Percentiles rank a stretch among this genome's conserved stretches.
These are phyloP conservation scores for Cordyceps cicadae DNA, from an alignment of 2,329 filamentous ascomycete genomes.

Conservation along the genomic window DNA sequence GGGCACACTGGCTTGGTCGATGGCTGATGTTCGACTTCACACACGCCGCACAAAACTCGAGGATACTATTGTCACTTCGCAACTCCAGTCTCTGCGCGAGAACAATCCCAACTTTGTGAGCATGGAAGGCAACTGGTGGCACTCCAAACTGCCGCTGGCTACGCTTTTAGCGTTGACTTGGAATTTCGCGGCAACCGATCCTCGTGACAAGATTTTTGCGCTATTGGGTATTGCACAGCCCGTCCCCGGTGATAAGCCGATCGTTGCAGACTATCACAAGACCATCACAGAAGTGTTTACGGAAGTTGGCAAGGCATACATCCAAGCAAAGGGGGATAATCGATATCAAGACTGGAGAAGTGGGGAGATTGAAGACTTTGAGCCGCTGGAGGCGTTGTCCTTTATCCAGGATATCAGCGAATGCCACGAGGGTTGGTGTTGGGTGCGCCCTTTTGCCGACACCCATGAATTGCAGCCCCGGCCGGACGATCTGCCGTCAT, in stretches of 20 bases:
- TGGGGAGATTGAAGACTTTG: constrained; percentile 7
- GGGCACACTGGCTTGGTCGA: constrained; percentile 9
- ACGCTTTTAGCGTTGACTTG: constrained; percentile 12
- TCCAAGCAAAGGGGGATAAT: constrained; percentile 11
- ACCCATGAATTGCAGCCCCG: constrained; percentile 3
- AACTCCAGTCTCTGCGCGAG: neutral
- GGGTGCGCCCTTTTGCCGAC: constrained; percentile 8
- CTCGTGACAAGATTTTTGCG: constrained; percentile 16
- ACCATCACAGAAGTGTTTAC: constrained; percentile 11
- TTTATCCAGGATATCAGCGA: constrained; percentile 3
- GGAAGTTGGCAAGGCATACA: neutral
- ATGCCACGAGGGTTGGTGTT: constrained; percentile 2
- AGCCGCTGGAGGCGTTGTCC: constrained; percentile 2
- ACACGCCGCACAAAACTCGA: constrained; percentile 5
- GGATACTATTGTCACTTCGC: neutral
- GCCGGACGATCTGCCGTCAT: neutral
- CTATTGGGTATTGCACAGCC: constrained; percentile 13
- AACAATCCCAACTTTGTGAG: neutral
- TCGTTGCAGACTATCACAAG: constrained; percentile 10
- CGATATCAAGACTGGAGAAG: constrained; percentile 9
- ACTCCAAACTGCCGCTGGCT: constrained; percentile 1
- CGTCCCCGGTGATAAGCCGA: neutral
- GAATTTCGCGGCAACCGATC: constrained; percentile 13
- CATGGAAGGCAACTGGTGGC: neutral
- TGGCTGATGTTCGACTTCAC: constrained; percentile 1